Percentiles rank a stretch among this genome's conserved stretches.
These are phyloP conservation scores for Lipomyces lipofer DNA, from an alignment of 805 yeast genomes.

Conservation along the genomic window DNA sequence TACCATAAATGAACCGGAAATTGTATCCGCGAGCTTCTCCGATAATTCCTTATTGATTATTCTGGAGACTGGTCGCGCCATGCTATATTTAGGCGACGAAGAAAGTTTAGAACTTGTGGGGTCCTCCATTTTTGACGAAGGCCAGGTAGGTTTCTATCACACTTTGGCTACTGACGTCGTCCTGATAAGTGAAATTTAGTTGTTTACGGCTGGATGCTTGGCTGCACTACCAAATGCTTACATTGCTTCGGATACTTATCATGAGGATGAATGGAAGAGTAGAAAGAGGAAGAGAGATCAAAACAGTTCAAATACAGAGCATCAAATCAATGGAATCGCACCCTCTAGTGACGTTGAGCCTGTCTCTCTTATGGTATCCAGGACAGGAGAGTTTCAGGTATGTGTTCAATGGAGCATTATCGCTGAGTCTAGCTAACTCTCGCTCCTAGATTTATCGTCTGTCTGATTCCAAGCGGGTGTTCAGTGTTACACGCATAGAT, in stretches of 20 bases:
- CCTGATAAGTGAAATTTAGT: background rate
- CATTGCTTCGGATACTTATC: background rate
- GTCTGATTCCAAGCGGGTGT: conserved; percentile 4
- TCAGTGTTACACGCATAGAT: conserved; percentile 1
- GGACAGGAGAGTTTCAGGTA: conserved; percentile 19
- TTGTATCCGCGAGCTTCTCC: conserved; percentile 18
- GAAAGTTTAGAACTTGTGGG: conserved; percentile 20
- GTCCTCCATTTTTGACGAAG: background rate
- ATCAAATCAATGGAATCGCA: no score
- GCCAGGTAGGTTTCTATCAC: background rate
- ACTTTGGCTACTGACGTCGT: background rate
- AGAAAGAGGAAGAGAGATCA: background rate
- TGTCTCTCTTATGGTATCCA: conserved; percentile 15
- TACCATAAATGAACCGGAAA: conserved; percentile 6
- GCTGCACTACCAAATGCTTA: conserved; percentile 16
- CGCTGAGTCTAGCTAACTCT: background rate
- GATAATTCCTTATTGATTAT: conserved; percentile 16
- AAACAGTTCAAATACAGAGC: no score
- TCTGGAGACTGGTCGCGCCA: conserved; percentile 21
- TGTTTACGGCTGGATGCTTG: conserved; percentile 23
- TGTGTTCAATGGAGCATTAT: background rate
- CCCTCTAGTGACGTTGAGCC: background rate
- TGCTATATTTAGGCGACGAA: conserved; percentile 9
- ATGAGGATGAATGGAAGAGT: background rate
- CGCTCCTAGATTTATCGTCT: conserved; percentile 11